A percentile compares a stretch with the other conserved stretches of the same genome.
Conservation (phyloP, 2,329 filamentous ascomycete species). For the Canariomyces notabilis region DNA sequence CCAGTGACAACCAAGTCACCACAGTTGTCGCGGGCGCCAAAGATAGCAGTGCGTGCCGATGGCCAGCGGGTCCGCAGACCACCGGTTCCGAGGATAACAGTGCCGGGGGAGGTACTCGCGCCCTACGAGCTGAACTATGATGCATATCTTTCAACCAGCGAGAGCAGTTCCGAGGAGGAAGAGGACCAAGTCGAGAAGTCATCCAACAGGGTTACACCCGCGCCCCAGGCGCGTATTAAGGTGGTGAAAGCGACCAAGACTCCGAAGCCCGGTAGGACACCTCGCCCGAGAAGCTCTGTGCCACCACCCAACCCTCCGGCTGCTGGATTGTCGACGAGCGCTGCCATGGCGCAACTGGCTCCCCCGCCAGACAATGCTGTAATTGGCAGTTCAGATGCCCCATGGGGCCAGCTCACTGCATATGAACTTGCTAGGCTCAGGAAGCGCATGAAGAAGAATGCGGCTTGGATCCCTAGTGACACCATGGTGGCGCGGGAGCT, state of each 20-base stretch:
- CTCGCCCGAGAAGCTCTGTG: conserved; percentile 32
- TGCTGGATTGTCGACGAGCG: conserved; percentile 34
- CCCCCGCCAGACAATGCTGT: conserved; percentile 57
- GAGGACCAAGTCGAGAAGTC: conserved; percentile 41
- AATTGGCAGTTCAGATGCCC: conserved; percentile 54
- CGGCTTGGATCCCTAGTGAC: conserved; percentile 76
- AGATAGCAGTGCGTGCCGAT: conserved; percentile 42
- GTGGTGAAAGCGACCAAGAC: conserved; percentile 32
- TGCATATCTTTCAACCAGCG: conserved; percentile 48
- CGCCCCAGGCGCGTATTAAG: conserved; percentile 44
- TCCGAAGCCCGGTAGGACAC: conserved; percentile 36
- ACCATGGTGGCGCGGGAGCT: conserved; percentile 82
- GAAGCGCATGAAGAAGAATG: conserved; percentile 90
- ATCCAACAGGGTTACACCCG: conserved; percentile 32
- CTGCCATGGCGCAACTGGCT: conserved; percentile 40
- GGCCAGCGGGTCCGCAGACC: conserved; percentile 44
- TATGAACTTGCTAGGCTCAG: conserved; percentile 64
- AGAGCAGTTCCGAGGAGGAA: conserved; percentile 49
- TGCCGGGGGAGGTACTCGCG: conserved; percentile 61
- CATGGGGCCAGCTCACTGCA: conserved; percentile 61
- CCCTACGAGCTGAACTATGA: conserved; percentile 62
- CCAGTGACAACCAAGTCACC: conserved; percentile 50
- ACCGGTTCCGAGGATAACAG: conserved; percentile 54
- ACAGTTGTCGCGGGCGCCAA: conserved; percentile 44
- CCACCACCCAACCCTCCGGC: conserved; percentile 17